phyloP scores from a whole-genome alignment of 495 filamentous ascomycete genomes.

The Aspergillus avenaceus region DNA sequence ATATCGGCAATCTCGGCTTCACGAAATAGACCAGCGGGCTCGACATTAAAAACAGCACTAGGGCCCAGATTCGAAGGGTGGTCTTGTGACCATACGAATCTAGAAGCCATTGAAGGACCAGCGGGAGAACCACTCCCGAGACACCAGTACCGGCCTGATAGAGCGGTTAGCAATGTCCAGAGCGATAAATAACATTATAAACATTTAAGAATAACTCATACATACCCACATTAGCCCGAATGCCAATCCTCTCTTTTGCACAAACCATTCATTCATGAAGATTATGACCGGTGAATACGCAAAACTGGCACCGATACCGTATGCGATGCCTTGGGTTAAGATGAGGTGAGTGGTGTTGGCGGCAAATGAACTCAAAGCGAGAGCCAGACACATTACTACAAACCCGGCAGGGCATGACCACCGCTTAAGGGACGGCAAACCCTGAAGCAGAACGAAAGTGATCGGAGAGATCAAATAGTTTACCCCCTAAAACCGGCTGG shows the following conservation, averaged over 20 bases:
- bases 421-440: constrained; percentile 33
- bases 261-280: constrained; percentile 54
- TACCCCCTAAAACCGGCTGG: constrained; percentile 34
- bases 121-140: constrained; percentile 40
- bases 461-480: constrained; percentile 48
- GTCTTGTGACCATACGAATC: constrained; percentile 46
- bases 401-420: constrained; percentile 38
- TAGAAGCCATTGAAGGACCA: constrained; percentile 45
- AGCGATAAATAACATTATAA: too few relatives aligned
- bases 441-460: constrained; percentile 36
- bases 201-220: too few relatives aligned
- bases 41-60: constrained; percentile 38
- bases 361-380: constrained; percentile 43
- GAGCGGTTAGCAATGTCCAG: too few relatives aligned
- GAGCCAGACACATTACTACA: constrained; percentile 33
- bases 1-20: constrained; percentile 49
- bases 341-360: constrained; percentile 40
- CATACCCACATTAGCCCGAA: constrained; percentile 45
- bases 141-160: constrained; percentile 33
- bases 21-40: constrained; percentile 52
- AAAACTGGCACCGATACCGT: constrained; percentile 42
- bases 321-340: constrained; percentile 46
- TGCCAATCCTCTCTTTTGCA: constrained; percentile 41
- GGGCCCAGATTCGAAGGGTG: constrained; percentile 43
- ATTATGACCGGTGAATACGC: constrained; percentile 43